These are phyloP conservation scores for Globisporangium ultimum DNA, from an alignment of 352 stramenopile genomes.

Conservation along the genomic window DNA sequence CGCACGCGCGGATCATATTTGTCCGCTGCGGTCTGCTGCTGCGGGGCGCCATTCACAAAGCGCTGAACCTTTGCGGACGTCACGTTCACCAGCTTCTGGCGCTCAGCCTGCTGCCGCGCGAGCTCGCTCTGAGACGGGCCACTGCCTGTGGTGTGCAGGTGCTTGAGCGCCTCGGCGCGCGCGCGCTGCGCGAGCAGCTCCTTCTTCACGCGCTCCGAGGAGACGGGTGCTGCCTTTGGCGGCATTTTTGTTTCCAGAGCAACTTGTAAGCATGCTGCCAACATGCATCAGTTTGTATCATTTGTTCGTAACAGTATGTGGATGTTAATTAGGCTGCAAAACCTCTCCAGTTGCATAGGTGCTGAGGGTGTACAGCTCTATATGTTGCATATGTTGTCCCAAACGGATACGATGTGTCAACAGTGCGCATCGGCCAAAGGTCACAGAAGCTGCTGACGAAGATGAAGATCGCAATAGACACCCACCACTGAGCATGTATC, in stretches of 20 bases:
- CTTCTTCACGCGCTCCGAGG: constrained; percentile 42
- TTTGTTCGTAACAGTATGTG: no score
- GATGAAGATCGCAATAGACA: no score
- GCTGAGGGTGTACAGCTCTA: no score
- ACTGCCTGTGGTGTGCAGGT: constrained; percentile 57
- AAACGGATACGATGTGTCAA: no score
- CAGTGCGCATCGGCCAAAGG: no score
- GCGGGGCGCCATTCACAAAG: constrained; percentile 17
- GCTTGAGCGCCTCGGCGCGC: constrained; percentile 56
- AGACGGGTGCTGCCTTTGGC: constrained; percentile 19
- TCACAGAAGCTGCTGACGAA: no score
- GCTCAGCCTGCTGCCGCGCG: constrained; percentile 49
- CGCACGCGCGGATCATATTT: constrained; percentile 42
- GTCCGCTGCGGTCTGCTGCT: constrained; percentile 14
- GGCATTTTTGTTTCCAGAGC: constrained; percentile 17
- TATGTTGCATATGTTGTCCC: no score
- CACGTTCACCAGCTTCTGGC: constrained; percentile 46
- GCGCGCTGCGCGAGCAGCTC: constrained; percentile 62
- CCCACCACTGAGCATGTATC: no score
- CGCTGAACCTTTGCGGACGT: constrained; percentile 40
- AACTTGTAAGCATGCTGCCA: no score
- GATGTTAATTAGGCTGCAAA: no score
- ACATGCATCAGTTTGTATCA: no score
- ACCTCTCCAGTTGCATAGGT: no score
- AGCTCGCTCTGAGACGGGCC: constrained; percentile 69